Evolutionary conservation across 768 basidiomycete species (phyloP).

Genomic region (Basidioascus undulatus): DNA sequence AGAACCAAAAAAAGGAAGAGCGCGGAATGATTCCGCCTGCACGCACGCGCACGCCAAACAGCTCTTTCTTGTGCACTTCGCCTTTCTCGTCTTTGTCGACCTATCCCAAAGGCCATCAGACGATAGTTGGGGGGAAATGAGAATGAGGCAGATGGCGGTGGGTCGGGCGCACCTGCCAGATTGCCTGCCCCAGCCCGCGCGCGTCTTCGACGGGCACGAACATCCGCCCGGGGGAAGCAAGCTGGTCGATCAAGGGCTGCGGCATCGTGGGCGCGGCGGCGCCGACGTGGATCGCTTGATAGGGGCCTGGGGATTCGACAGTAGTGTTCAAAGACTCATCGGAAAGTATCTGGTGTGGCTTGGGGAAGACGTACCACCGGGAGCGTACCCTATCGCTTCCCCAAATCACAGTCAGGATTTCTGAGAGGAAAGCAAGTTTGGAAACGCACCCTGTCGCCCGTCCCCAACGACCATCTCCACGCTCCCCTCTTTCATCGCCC

Average conservation of each 20-base stretch:
- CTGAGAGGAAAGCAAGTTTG: not conserved
- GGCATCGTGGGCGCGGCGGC: constrained; percentile 66
- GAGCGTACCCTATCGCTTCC: not conserved
- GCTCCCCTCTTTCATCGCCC: constrained; percentile 27
- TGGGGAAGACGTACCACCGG: too few relatives aligned
- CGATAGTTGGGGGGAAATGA: too few relatives aligned
- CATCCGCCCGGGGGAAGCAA: constrained; percentile 28
- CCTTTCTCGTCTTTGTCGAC: constrained; percentile 58
- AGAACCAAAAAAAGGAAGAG: not conserved
- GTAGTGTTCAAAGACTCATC: not conserved
- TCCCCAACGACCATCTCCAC: constrained; percentile 52
- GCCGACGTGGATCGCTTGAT: constrained; percentile 76
- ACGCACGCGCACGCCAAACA: constrained; percentile 66
- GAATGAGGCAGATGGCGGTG: too few relatives aligned
- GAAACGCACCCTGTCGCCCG: constrained; percentile 39
- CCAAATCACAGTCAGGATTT: not conserved
- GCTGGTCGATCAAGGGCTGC: constrained; percentile 42
- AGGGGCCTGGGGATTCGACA: constrained; percentile 13
- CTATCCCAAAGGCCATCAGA: constrained; percentile 12
- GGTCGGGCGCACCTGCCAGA: too few relatives aligned
- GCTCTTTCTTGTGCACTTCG: constrained; percentile 31
- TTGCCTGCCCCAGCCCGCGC: too few relatives aligned
- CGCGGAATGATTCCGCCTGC: too few relatives aligned
- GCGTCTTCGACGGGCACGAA: constrained; percentile 72
- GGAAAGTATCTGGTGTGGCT: not conserved